Percentiles rank a stretch among this genome's conserved stretches.
phyloP scores from a whole-genome alignment of 2,329 filamentous ascomycete species.

The Aspergillus neotritici region DNA sequence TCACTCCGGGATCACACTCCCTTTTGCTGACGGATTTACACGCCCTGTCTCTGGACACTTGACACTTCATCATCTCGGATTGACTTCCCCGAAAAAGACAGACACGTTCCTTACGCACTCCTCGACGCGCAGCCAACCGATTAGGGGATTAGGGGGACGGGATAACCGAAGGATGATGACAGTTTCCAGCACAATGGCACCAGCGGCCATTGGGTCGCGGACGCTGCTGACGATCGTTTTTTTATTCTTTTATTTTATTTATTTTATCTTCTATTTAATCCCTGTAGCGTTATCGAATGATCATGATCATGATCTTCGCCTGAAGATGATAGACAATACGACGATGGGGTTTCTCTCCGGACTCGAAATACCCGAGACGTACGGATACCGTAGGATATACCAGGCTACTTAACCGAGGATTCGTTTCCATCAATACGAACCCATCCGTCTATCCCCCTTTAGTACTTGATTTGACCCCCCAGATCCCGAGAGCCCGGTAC shows the following conservation, averaged over 20 bases:
- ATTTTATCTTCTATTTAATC: too few relatives aligned
- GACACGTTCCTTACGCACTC: conserved; percentile 1
- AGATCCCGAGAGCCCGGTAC: too few relatives aligned
- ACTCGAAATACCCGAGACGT: not conserved
- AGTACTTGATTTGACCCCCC: too few relatives aligned
- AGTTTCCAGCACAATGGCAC: conserved; percentile 27
- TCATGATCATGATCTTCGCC: not conserved
- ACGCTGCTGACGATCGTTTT: conserved; percentile 15
- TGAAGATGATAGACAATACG: not conserved
- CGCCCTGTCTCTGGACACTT: too few relatives aligned
- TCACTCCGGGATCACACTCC: too few relatives aligned
- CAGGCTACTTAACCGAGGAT: too few relatives aligned
- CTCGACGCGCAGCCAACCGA: conserved; percentile 1
- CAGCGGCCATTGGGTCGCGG: conserved; percentile 23
- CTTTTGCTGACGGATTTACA: too few relatives aligned
- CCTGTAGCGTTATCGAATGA: not conserved
- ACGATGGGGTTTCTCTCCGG: not conserved
- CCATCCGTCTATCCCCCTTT: too few relatives aligned
- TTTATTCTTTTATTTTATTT: not conserved
- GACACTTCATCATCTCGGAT: too few relatives aligned
- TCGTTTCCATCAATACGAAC: too few relatives aligned
- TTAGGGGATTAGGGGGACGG: too few relatives aligned
- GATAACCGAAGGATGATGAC: conserved; percentile 12
- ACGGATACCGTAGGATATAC: not conserved
- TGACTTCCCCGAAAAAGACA: too few relatives aligned